Evolutionary conservation across 176 grass and related monocot species (phyloP), one percentile per base, ranked within the genome.

Genomic region (Puccinellia tenuiflora): DNA sequence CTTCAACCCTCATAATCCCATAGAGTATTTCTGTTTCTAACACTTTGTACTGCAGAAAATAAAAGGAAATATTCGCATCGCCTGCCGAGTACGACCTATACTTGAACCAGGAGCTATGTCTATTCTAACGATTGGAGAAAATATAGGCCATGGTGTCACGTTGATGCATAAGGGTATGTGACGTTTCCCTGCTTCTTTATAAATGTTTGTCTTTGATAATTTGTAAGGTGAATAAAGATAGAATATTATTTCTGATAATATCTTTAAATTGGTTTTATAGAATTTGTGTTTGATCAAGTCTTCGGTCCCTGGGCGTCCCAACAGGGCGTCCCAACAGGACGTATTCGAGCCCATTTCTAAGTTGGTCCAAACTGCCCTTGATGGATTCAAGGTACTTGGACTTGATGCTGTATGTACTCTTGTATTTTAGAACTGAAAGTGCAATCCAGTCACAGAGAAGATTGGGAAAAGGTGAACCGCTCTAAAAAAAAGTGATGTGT

Each of bases 321-420:
- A n/a, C n/a, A n/a, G n/a, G n/a, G n/a, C n/a, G n/a, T n/a, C 91
- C 18, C 96, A 98, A 88, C 75, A 98, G 71, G 89, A 90, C 2
- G 92, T 95, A n/a, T 98, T 95, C 52, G 96, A 98, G 89, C n/a
- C n/a, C n/a, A 98, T 98, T 67, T 98, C 96, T 31, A 90, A 98
- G 39, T 79, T 98, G 2, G 92, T 98, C 5, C 96, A 98, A 68
- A 98, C 89, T 30, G 96, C 96, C 1, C 68, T 98, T n/a, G 96
- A 98, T 91, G 96, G 96, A 29, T 98, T 95, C 29, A 98, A 98
- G 96, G 96, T 95, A 86, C 7, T 47, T 10, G 42, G 22, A 42
- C 31, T 48, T 25, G 61, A 29, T 77, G 29, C 47, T 68, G 11
- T 42, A 7, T 25, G 9, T 52, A 25, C 7, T 76, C 16, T 47